Base-by-base conservation (phyloP, 148 eudicot genomes). In the Vaccinium corymbosum region DNA sequence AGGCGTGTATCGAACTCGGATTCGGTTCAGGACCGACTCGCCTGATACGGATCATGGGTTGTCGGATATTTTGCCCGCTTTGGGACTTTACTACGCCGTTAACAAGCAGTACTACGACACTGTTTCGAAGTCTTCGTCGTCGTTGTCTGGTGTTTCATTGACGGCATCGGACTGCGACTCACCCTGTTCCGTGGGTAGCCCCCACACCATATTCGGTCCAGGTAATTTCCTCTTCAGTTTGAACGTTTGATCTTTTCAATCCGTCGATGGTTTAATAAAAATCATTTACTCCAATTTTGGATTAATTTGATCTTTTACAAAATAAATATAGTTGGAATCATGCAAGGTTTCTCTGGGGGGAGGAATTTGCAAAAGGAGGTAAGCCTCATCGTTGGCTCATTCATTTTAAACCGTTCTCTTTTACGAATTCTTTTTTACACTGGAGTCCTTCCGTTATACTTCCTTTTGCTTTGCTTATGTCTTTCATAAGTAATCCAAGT, bases 1-100 rank as follows among this genome's bases (percentile, higher is more conserved):
- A 90, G 81, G 98, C 92, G 0, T 94, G 97, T 70, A 81, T 95
- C 42, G 98, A 95, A 57, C 93, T 95, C 9, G 98, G 98, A 1
- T 93, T 95, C 73, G 89, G 1, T 94, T 95, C 74, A 89, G 94
- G 16, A 92, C 94, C 52, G 94, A 88, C 59, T 93, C 98, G 48
- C 94, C 94, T 1, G 91, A 91, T 16, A 35, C 85, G 79, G 94
- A 92, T 84, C 85, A 82, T 0, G 82, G 88, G 0, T 59, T 95
- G 71, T 93, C 95, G 2, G 83, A 90, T 84, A 91, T 97, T 55
- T 83, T 95, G 14, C 98, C 98, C 1, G 98, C 97, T 70, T 77
- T 91, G 72, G 94, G 87, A 8, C 86, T 95, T 57, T 95, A 90
- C 71, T 87, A 88, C 29, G 94, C 95, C 35, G 93, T 95, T 0